A percentile compares a stretch with the other conserved stretches of the same genome.
Conservation (phyloP, 495 filamentous ascomycete genomes). For the Lasiosphaeriaceae sp. region DNA sequence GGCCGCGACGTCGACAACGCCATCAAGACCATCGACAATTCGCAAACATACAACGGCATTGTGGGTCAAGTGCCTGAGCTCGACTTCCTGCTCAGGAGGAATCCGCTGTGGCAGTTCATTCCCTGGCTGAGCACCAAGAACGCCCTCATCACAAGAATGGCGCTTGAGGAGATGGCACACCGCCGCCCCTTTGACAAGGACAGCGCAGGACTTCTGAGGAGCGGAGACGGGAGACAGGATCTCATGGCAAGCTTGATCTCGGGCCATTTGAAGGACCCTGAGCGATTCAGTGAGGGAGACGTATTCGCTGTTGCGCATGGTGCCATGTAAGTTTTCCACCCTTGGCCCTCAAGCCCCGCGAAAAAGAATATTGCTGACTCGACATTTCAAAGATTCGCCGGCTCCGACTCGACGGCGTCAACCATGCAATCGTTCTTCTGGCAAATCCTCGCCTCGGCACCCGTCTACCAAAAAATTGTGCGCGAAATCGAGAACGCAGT, state of each 20-base stretch:
- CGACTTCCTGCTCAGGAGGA: slow-evolving; percentile 43
- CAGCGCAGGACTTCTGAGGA: slow-evolving; percentile 32
- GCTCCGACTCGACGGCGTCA: slow-evolving; percentile 60
- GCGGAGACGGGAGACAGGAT: slow-evolving; percentile 44
- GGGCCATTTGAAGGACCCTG: slow-evolving; percentile 44
- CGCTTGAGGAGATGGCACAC: slow-evolving; percentile 44
- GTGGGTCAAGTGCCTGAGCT: slow-evolving; percentile 49
- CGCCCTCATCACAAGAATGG: slow-evolving; percentile 48
- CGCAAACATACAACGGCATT: slow-evolving; percentile 53
- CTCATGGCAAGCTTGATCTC: slow-evolving; percentile 44
- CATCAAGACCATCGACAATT: slow-evolving; percentile 50
- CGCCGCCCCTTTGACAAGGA: slow-evolving; percentile 44
- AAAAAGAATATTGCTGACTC: neutral
- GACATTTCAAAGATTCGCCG: slow-evolving; percentile 45
- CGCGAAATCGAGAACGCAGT: slow-evolving; percentile 44
- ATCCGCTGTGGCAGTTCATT: slow-evolving; percentile 45
- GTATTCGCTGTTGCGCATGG: slow-evolving; percentile 53
- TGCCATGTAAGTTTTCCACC: slow-evolving; percentile 40
- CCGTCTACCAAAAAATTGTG: slow-evolving; percentile 39
- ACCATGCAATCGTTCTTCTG: slow-evolving; percentile 55
- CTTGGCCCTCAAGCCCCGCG: neutral
- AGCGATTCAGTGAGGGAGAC: slow-evolving; percentile 46
- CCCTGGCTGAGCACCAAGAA: slow-evolving; percentile 45
- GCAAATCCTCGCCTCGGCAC: slow-evolving; percentile 44
- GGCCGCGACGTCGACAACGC: slow-evolving; percentile 55